These are phyloP conservation scores for Hylodesmum podocarpum DNA, from an alignment of 306 rosid species.

Conservation along the genomic window DNA sequence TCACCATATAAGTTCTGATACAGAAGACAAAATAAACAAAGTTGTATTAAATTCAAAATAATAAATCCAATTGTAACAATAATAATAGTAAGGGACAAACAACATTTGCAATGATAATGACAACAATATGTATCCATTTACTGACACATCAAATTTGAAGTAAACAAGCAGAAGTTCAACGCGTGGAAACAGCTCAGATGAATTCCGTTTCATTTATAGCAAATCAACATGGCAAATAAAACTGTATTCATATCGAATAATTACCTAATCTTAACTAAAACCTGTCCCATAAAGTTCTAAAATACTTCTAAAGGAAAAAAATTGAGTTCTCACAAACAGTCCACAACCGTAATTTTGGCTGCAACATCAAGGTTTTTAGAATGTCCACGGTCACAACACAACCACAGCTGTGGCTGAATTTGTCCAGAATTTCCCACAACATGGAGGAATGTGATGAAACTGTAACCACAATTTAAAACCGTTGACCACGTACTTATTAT, in stretches of 20 bases:
- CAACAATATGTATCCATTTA: too few relatives aligned
- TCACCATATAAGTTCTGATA: constrained; percentile 83
- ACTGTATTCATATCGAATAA: neutral
- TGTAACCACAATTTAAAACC: neutral
- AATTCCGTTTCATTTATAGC: neutral
- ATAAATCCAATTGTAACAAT: neutral
- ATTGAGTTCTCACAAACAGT: neutral
- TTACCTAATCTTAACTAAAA: neutral
- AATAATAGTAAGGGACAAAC: constrained; percentile 15
- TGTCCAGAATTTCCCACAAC: neutral
- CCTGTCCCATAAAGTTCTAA: neutral
- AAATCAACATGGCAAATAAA: constrained; percentile 6
- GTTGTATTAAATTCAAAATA: neutral
- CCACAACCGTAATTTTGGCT: neutral
- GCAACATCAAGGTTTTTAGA: neutral
- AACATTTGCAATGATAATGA: neutral
- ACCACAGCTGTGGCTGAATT: neutral
- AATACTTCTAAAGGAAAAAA: neutral
- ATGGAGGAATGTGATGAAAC: neutral
- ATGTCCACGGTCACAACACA: neutral
- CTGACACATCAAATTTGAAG: neutral
- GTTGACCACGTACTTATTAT: neutral
- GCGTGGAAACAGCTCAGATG: neutral
- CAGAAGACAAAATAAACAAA: constrained; percentile 9
- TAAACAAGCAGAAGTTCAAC: neutral